Evolutionary conservation across 2,329 filamentous ascomycete genomes (phyloP), one percentile per base, ranked within the genome.

Genomic region (Monilinia vaccinii-corymbosi): DNA sequence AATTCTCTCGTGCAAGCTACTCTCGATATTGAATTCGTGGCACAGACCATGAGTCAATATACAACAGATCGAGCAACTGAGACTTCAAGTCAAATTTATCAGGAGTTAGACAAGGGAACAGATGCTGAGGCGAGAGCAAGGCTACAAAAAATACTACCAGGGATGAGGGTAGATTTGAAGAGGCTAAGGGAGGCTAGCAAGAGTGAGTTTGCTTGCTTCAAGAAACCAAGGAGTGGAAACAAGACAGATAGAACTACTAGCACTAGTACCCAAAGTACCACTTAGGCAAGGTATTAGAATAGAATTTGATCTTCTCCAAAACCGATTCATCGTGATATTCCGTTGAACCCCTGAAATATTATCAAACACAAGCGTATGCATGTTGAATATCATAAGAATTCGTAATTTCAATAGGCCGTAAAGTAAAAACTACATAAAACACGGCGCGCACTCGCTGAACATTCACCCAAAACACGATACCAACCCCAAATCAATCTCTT

Each of bases 11-110:
- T 97, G 86, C 95, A 99, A 75, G 95, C 95, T 1, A 99, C 94
- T 0, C 83, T 99, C 1, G 94, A 99, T 70, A 92, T 97, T 1
- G 94, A 99, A 74, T 97, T 99, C 71, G 86, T 97, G 60, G 90
- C 92, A 0, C 94, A 99, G 76, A 97, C 93, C 6, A 81, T 99
- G 38, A 89, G 84, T 62, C 87, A 92, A 67, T 99, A 95, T 73
- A 94, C 90, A 0, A 94, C 90, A 0, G 88, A 96, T 60, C 81
- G 84, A 55, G 90, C 91, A 3, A 85, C 85, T 9, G 85, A 92
- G 71, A 80, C 89, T 16, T 94, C 97, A 76, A 88, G 88, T 67
- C 85, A 92, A 72, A 93, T 99, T 51, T 99, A 97, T 74, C 84
- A 94, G 65, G 91, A 94, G 71, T 78, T 99, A 18, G 94, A 99